Evolutionary conservation across 805 yeast genomes (phyloP), one percentile per base, ranked within the genome.

Genomic region (Zygoascus flipseniorum): DNA sequence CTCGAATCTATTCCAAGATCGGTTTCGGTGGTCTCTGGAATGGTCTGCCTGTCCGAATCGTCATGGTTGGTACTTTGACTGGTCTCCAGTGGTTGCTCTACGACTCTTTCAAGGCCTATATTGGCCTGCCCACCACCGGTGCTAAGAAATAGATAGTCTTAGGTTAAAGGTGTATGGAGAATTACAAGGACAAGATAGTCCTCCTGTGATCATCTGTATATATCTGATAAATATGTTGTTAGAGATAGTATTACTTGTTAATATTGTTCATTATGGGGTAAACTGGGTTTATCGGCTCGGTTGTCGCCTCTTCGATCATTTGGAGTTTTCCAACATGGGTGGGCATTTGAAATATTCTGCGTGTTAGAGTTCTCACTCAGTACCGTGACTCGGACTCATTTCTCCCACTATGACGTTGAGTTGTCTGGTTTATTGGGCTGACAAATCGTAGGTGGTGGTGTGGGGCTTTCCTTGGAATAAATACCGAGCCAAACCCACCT

Each of bases 81-180:
- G 97, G 97, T 58, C 80, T 86, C 78, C 99, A 92, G 76, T 92
- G 98, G 98, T 79, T 92, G 67, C 79, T 93, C 57, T 92, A 92
- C 74, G 99, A 93, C 71, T 86, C 96, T 8, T 92, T 92, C 78
- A 92, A 92, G 75, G 95, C 89, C n/a, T 80, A 81, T 62, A 81
- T 89, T 55, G 99, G 99, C 6, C 79, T 92, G 62, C 98, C 98
- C 65, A 90, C 98, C 41, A 86, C 96, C 28, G 98, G 98, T 61
- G 77, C 60, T 47, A 57, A 58, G 62, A 57, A 58, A 57, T 58
- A 58, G 52, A n/a, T 19, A 16, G 11, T 31, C 31, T 9, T 11
- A 5, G 8, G 14, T 31, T 31, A 16, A 16, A 16, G 39, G 23
- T 43, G 26, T 23, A 28, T 44, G 23, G 48, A 44, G 14, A 42